Evolutionary conservation across 192 early-diverging fungal genomes (phyloP), one percentile per base, ranked within the genome.

Genomic region (Backusella australiensis): DNA sequence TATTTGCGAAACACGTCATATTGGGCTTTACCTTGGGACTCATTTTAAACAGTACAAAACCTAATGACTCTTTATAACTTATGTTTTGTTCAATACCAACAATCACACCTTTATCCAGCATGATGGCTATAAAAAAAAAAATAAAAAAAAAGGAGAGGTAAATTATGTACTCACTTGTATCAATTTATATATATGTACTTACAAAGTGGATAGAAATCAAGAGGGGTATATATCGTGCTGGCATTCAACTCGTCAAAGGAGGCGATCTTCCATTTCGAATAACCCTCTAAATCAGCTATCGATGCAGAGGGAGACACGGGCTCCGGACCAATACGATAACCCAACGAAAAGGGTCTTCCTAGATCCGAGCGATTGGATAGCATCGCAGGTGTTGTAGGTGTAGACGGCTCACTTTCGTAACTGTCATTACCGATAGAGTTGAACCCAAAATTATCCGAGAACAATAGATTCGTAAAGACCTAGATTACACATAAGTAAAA

Each of bases 151-250:
- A 42, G 17, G 19, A 21, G 46, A 59, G n/a, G 14, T 15, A 35
- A 3, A 34, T 29, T 29, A 9, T 19, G 0, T 1, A 53, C 29
- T 8, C 23, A 73, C n/a, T 12, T 67, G 32, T 21, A 2, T 59
- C 35, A 3, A 17, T 34, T 23, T 23, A n/a, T 35, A 38, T 59
- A 41, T 32, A 32, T 32, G 29, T n/a, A 79, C 83, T 81, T 83
- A 95, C 93, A 86, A 34, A 94, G 82, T 12, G 93, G 93, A 79
- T 94, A 94, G 78, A 92, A 96, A 66, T 94, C 94, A 9, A 93
- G 69, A 17, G 84, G 80, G 67, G 94, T 89, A 29, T 84, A 79
- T 41, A 93, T 74, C 14, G 85, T 81, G 59, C 84, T 77, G 21
- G 69, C 71, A 56, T 67, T 69, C 4, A 75, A 56, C 29, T 70